phyloP scores from a whole-genome alignment of 2,329 filamentous ascomycete genomes.

The Nigrospora osmanthi region DNA sequence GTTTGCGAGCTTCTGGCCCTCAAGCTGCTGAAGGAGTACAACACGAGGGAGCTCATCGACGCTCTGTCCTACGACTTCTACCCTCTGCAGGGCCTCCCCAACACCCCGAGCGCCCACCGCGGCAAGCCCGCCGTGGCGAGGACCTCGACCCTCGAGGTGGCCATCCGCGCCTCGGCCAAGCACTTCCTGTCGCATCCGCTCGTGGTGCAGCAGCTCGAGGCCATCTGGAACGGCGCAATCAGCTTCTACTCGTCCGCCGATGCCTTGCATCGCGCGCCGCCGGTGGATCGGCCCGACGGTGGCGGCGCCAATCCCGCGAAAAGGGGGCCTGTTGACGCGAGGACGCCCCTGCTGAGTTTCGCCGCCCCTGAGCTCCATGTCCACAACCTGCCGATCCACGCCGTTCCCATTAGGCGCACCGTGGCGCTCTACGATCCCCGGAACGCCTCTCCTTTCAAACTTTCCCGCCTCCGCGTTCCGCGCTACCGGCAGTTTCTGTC shows the following conservation, averaged over 20 bases:
- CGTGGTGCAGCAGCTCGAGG: conserved; percentile 90
- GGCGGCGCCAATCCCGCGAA: conserved; percentile 11
- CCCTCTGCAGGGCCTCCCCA: conserved; percentile 73
- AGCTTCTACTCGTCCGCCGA: conserved; percentile 89
- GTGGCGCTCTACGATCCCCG: conserved; percentile 85
- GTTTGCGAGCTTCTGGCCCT: conserved; percentile 88
- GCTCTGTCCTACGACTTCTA: conserved; percentile 93
- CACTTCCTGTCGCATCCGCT: conserved; percentile 86
- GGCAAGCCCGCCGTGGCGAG: conserved; percentile 55
- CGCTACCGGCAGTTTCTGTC: conserved; percentile 88
- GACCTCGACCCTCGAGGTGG: conserved; percentile 86
- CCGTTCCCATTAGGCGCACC: conserved; percentile 53
- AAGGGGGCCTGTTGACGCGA: conserved; percentile 29
- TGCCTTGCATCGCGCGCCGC: conserved; percentile 61
- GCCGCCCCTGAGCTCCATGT: conserved; percentile 22
- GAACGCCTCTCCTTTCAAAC: conserved; percentile 83
- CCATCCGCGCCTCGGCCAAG: conserved; percentile 87
- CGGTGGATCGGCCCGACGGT: conserved; percentile 12
- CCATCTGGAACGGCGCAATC: conserved; percentile 93
- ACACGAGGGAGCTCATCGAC: conserved; percentile 84
- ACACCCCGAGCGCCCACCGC: conserved; percentile 28
- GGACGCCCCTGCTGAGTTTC: conserved; percentile 43
- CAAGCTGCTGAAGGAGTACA: conserved; percentile 83
- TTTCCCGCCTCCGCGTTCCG: conserved; percentile 83
- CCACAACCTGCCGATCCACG: conserved; percentile 21